Conservation (phyloP, 257 asterid genomes). For the Primulina eburnea region DNA sequence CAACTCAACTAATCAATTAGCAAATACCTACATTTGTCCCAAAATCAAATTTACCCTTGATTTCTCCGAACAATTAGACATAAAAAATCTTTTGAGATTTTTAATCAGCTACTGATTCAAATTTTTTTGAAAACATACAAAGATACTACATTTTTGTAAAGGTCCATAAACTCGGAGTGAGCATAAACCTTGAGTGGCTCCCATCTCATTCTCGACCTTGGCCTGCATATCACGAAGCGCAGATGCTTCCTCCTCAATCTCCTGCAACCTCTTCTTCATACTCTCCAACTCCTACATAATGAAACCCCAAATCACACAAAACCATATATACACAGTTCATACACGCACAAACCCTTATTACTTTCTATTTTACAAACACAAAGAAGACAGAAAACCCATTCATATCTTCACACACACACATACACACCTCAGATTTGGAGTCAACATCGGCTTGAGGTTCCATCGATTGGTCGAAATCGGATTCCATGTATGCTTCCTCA, state of each 20-base stretch:
- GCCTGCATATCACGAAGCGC: conserved; percentile 90
- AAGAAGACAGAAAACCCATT: not conserved
- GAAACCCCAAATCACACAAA: conserved; percentile 19
- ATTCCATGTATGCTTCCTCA: conserved; percentile 58
- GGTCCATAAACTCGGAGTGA: conserved; percentile 1
- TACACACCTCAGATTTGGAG: conserved; percentile 40
- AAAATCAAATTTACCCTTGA: conserved; percentile 1
- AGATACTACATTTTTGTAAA: not conserved
- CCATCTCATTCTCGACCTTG: conserved; percentile 76
- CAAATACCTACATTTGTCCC: conserved; percentile 3
- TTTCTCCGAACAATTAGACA: conserved; percentile 8
- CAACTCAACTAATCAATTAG: not conserved
- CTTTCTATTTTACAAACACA: not conserved
- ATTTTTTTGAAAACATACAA: conserved; percentile 12
- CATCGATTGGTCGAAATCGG: conserved; percentile 45
- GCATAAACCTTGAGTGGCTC: conserved; percentile 50
- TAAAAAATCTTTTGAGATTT: conserved; percentile 1
- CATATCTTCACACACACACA: not conserved
- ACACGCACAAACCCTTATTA: conserved; percentile 1
- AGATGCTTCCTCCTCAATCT: conserved; percentile 79
- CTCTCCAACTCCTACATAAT: conserved; percentile 63
- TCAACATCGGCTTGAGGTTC: conserved; percentile 35
- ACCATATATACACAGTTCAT: not conserved
- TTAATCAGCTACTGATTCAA: conserved; percentile 6
- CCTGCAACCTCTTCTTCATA: conserved; percentile 70